Base-by-base conservation (phyloP, 345 rosid genomes). In the Pelargonium nanum region DNA sequence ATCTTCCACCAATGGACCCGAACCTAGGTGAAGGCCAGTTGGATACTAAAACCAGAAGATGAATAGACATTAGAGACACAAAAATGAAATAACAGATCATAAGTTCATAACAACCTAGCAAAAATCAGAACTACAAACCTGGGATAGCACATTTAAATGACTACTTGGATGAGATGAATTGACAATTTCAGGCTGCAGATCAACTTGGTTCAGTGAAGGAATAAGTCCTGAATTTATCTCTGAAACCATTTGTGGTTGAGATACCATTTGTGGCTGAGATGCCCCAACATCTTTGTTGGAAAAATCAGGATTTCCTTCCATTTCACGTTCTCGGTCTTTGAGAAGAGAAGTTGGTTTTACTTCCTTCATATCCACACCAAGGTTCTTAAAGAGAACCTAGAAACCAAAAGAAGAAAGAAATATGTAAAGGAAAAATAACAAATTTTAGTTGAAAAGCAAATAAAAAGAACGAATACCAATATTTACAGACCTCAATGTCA, bases 241-340 rank as follows among this genome's bases (percentile, higher is more conserved):
- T 6, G 88, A 67, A 69, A 82, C 73, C 62, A 85, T 75, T 66
- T 77, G 91, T 16, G 85, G 76, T 65, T 93, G 99, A 48, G 94
- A 74, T 48, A 74, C 85, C 34, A 85, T 75, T 66, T 77, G 91
- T 16, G 85, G 76, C 63, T 93, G 99, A 48, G 94, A 74, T 48
- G 75, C 85, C 34, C 82, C 97, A 22, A 74, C 75, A 75, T 89
- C 97, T 76, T 93, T 93, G 68, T 82, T 92, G 21, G 95, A 89
- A 77, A 92, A 92, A 78, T 92, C 98, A 57, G 98, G 97, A 67
- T 89, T 92, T 53, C 98, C 98, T 74, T 89, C 96, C 24, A 89
- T 68, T 76, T 92, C 98, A 75, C 98, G 80, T 62, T 82, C 85
- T 57, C 94, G 85, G 61, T 87, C 98, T 75, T 84, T 92, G 60